A percentile compares a stretch with the other conserved stretches of the same genome.
phyloP scores from a whole-genome alignment of 2,329 filamentous ascomycete species.

The Celoporthe dispersa region DNA sequence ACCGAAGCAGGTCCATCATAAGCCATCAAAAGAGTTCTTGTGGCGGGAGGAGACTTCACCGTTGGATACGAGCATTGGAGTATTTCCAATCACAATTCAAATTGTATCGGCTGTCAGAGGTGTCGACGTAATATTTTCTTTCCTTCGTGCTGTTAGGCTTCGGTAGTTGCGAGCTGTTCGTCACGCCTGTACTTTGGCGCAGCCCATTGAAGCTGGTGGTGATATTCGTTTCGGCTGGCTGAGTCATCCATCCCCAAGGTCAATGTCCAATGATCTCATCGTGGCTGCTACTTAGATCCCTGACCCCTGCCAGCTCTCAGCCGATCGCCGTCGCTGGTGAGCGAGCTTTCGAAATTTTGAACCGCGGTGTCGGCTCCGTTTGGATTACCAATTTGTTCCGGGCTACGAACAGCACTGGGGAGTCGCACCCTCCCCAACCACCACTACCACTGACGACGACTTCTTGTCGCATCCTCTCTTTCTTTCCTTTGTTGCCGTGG shows the following conservation, averaged over 20 bases:
- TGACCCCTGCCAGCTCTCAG: neutral
- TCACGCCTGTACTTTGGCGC: neutral
- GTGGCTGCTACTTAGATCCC: neutral
- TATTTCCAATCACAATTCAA: too few species aligned
- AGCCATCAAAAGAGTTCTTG: too few species aligned
- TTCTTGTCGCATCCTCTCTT: constrained; percentile 17
- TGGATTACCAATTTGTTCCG: constrained; percentile 13
- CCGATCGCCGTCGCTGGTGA: neutral
- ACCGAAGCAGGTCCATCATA: too few species aligned
- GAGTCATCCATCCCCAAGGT: neutral
- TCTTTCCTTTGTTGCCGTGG: constrained; percentile 28
- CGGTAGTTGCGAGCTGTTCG: neutral
- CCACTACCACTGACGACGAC: neutral
- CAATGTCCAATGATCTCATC: constrained; percentile 8
- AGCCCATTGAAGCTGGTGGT: neutral
- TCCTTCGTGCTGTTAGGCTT: neutral
- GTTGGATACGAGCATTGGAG: too few species aligned
- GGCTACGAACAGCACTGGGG: neutral
- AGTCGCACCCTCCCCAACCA: neutral
- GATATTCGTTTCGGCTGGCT: neutral
- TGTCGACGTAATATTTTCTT: too few species aligned
- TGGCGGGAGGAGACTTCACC: too few species aligned
- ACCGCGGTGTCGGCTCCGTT: neutral
- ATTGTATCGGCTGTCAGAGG: too few species aligned
- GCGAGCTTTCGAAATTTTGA: constrained; percentile 16